These are phyloP conservation scores for Suhomyces atakaporum DNA, from an alignment of 1,139 yeast genomes.

Conservation along the genomic window DNA sequence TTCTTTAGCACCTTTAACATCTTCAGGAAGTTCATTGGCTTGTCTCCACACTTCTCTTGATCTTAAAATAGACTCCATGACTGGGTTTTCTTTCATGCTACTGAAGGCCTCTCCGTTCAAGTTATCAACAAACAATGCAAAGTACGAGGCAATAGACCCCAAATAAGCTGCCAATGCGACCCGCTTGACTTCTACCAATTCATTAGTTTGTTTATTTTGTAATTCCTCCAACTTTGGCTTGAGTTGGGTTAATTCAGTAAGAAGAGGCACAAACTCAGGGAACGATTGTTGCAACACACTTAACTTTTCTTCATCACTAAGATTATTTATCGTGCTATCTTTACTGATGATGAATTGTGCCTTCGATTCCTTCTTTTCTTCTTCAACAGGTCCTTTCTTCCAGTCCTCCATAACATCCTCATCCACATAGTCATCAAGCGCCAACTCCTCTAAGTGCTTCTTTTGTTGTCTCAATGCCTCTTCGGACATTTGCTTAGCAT, in stretches of 20 bases:
- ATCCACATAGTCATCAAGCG: slow-evolving; percentile 80
- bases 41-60: slow-evolving; percentile 91
- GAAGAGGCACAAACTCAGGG: slow-evolving; percentile 83
- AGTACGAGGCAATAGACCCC: slow-evolving; percentile 73
- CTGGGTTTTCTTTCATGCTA: slow-evolving; percentile 80
- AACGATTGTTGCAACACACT: slow-evolving; percentile 57
- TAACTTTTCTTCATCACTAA: slow-evolving; percentile 47
- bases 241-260: slow-evolving; percentile 60
- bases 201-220: slow-evolving; percentile 24
- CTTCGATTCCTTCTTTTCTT: slow-evolving; percentile 18
- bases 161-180: slow-evolving; percentile 76
- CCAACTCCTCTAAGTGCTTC: slow-evolving; percentile 77
- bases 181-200: slow-evolving; percentile 50
- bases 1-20: background rate
- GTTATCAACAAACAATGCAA: slow-evolving; percentile 66
- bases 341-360: slow-evolving; percentile 27
- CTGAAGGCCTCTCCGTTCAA: slow-evolving; percentile 56
- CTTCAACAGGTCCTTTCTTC: slow-evolving; percentile 44
- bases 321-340: slow-evolving; percentile 29
- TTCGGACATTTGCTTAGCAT: slow-evolving; percentile 75
- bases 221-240: slow-evolving; percentile 39
- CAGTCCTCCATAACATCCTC: slow-evolving; percentile 80
- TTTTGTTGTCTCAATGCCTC: slow-evolving; percentile 90
- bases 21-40: slow-evolving; percentile 53
- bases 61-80: slow-evolving; percentile 81